Conservation (phyloP, 2,329 filamentous ascomycete genomes). For the Diaporthe eres region DNA sequence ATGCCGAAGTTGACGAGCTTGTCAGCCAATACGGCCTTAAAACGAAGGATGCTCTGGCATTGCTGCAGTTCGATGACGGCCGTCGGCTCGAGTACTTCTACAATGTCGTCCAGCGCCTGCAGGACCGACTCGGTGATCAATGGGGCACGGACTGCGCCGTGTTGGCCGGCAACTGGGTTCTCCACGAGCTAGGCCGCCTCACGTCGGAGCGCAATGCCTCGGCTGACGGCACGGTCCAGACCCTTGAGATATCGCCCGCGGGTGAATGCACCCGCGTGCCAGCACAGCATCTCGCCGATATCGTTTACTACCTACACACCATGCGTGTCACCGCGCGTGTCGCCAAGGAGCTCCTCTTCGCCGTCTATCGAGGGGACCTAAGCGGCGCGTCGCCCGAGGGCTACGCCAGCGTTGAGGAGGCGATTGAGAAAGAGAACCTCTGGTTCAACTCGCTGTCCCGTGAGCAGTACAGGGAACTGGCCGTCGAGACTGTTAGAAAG, state of each 20-base stretch:
- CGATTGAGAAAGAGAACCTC: constrained; percentile 62
- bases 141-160: constrained; percentile 55
- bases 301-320: constrained; percentile 63
- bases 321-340: constrained; percentile 68
- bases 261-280: constrained; percentile 65
- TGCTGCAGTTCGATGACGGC: constrained; percentile 84
- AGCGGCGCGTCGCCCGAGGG: constrained; percentile 46
- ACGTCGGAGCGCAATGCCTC: constrained; percentile 62
- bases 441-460: constrained; percentile 68
- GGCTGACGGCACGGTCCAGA: constrained; percentile 34
- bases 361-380: constrained; percentile 64
- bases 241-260: constrained; percentile 54
- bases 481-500: constrained; percentile 56
- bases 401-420: constrained; percentile 55
- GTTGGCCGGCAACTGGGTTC: constrained; percentile 75
- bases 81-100: constrained; percentile 87
- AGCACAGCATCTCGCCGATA: constrained; percentile 62
- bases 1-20: constrained; percentile 76
- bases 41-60: constrained; percentile 84
- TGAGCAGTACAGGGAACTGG: constrained; percentile 64
- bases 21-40: constrained; percentile 77
- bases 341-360: constrained; percentile 71
- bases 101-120: constrained; percentile 69
- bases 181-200: constrained; percentile 81
- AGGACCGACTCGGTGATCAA: constrained; percentile 44